phyloP scores from a whole-genome alignment of 2,329 filamentous ascomycete genomes.

The Colletotrichum liaoningense region DNA sequence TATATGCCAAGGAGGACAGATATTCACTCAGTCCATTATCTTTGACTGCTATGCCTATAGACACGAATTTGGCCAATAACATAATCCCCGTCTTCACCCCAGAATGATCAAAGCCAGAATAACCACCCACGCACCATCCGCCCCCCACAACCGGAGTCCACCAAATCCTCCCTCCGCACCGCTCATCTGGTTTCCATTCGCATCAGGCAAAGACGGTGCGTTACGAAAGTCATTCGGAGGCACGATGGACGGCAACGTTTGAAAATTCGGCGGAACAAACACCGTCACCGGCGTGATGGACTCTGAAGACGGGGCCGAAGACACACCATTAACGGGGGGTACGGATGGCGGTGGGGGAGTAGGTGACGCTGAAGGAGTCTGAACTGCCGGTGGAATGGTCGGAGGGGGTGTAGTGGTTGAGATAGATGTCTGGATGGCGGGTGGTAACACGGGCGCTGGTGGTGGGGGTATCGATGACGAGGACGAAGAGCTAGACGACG shows the following conservation, averaged over 20 bases:
- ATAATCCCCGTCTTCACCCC: no score
- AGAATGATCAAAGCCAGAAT: no score
- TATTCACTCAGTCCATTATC: no score
- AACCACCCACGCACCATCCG: neutral
- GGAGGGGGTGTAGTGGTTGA: neutral
- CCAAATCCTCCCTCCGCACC: neutral
- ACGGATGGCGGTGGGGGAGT: neutral
- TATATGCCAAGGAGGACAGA: no score
- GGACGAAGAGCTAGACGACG: no score
- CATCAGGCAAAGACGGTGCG: neutral
- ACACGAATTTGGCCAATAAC: no score
- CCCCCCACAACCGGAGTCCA: no score
- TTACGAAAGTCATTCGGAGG: slow-evolving; percentile 5
- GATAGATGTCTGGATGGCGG: neutral
- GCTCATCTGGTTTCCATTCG: neutral
- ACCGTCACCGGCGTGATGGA: slow-evolving; percentile 27
- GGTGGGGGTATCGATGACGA: no score
- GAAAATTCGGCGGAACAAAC: slow-evolving; percentile 20
- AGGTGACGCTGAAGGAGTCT: no score
- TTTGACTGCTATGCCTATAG: no score
- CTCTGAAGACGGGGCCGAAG: neutral
- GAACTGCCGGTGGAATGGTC: no score
- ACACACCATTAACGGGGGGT: neutral
- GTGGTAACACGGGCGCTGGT: no score
- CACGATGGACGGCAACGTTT: slow-evolving; percentile 10